Base-by-base conservation (phyloP, 352 stramenopile species). In the Ophiocytium majus region DNA sequence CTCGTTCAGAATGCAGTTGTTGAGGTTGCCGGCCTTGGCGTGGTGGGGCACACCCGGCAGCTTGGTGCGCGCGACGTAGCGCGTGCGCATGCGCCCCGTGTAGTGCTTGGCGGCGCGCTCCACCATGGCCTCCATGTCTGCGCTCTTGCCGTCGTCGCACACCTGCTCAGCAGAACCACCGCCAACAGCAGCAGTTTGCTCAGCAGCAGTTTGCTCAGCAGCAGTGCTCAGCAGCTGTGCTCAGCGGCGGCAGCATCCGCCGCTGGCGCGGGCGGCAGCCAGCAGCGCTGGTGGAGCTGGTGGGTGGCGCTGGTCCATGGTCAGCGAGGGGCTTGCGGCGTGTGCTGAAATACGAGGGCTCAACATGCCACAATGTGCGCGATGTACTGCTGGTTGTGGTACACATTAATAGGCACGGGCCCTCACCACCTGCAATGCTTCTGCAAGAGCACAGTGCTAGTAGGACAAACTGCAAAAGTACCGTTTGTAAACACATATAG, bases 21-120 rank as follows among this genome's bases (percentile, higher is more conserved):
- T 83, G 32, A 83, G 50, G 66, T 83, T 83, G n/a, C 80, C 80
- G 66, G 80, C 80, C 66, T 83, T 83, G 80, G 80, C 80, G 66
- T 83, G 80, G 66, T 83, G 80, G 9, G 80, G 80, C 1, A 81
- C 66, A 0, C 80, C 80, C 36, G n/a, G 32, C n/a, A 34, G 19
- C 66, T 83, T 83, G 57, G 82, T 43, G 10, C 80, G 80, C 23
- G 37, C 37, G 66, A 83, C 36, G 80, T 83, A 83, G 10, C 80
- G 80, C 9, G 49, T 83, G 28, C 0, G 19, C 80, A 83, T 75
- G n/a, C 34, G 23, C 36, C 80, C 50, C 32, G 1, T 5, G 35
- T 78, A 78, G 5, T 82, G 43, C 57, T 78, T 19, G 28, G 37
- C 19, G 33, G 66, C 34, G 0, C 19, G 37, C 28, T 83, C 80